A percentile compares a stretch with the other conserved stretches of the same genome.
phyloP scores from a whole-genome alignment of 768 basidiomycete species.

The Lentinula detonsa region DNA sequence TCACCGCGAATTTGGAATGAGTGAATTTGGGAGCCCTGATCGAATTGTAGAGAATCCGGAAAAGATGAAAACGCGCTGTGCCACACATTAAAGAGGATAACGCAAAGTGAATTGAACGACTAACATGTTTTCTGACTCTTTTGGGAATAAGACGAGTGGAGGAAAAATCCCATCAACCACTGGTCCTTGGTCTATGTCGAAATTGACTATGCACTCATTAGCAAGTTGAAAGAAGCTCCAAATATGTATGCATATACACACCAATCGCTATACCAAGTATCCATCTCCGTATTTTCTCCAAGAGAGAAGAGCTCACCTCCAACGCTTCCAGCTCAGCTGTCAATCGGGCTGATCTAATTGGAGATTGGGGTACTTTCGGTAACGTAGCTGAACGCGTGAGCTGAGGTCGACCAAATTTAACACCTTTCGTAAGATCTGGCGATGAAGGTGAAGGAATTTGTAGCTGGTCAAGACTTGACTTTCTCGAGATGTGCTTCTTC shows the following conservation, averaged over 20 bases:
- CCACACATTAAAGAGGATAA: neutral
- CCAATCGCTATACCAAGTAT: conserved; percentile 63
- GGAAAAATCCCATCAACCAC: conserved; percentile 69
- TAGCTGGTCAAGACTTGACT: conserved; percentile 16
- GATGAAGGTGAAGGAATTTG: conserved; percentile 17
- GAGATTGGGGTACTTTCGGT: conserved; percentile 30
- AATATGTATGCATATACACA: conserved; percentile 19
- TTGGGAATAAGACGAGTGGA: conserved; percentile 51
- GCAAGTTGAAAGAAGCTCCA: neutral
- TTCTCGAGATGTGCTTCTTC: conserved; percentile 10
- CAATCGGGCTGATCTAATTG: conserved; percentile 21
- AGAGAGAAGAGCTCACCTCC: conserved; percentile 39
- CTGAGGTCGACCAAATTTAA: conserved; percentile 9
- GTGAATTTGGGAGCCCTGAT: conserved; percentile 78
- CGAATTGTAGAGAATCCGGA: conserved; percentile 82
- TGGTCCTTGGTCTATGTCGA: conserved; percentile 85
- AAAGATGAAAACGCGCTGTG: conserved; percentile 86
- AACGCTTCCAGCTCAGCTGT: conserved; percentile 34
- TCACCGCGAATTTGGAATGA: conserved; percentile 79
- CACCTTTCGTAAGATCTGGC: conserved; percentile 14
- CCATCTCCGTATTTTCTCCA: conserved; percentile 57
- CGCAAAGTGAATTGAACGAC: conserved; percentile 19
- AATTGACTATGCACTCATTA: conserved; percentile 52
- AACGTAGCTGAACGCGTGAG: conserved; percentile 42
- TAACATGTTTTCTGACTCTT: conserved; percentile 81